A percentile compares a stretch with the other conserved stretches of the same genome.
Conservation (phyloP, 2,329 filamentous ascomycete species). For the Colletotrichum incanum region DNA sequence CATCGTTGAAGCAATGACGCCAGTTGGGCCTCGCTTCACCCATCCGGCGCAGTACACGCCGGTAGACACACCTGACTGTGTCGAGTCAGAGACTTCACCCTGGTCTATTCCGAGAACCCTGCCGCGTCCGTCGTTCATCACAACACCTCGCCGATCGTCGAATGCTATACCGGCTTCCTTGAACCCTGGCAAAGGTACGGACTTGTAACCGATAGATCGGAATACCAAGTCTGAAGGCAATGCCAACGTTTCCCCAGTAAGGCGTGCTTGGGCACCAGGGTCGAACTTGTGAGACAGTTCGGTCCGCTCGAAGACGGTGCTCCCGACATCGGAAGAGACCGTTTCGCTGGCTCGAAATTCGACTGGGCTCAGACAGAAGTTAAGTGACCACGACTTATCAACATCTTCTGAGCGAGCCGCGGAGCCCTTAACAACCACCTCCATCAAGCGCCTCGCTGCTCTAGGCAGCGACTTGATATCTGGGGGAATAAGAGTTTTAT, state of each 20-base stretch:
- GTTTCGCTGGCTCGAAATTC: constrained; percentile 71
- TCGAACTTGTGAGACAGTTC: constrained; percentile 70
- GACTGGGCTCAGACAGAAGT: constrained; percentile 86
- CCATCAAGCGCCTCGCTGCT: constrained; percentile 82
- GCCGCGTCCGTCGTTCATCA: constrained; percentile 86
- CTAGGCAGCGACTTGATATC: constrained; percentile 81
- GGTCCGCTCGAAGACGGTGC: constrained; percentile 78
- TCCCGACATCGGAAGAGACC: constrained; percentile 68
- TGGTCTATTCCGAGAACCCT: constrained; percentile 69
- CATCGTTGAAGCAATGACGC: constrained; percentile 97
- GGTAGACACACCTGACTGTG: constrained; percentile 65
- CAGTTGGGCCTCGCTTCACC: constrained; percentile 95
- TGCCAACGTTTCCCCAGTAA: constrained; percentile 65
- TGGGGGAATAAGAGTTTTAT: constrained; percentile 76
- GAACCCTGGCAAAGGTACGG: constrained; percentile 82
- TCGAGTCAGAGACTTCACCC: constrained; percentile 50
- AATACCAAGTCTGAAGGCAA: constrained; percentile 83
- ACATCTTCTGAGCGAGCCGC: constrained; percentile 62
- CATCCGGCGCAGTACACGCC: constrained; percentile 95
- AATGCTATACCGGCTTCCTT: constrained; percentile 83
- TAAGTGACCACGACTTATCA: constrained; percentile 83
- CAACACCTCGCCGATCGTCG: constrained; percentile 79
- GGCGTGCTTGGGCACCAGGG: constrained; percentile 63
- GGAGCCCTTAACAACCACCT: constrained; percentile 85
- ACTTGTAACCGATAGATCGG: constrained; percentile 95